Conservation (phyloP, 371 early-diverging fungal species). For the Lichtheimia ramosa region DNA sequence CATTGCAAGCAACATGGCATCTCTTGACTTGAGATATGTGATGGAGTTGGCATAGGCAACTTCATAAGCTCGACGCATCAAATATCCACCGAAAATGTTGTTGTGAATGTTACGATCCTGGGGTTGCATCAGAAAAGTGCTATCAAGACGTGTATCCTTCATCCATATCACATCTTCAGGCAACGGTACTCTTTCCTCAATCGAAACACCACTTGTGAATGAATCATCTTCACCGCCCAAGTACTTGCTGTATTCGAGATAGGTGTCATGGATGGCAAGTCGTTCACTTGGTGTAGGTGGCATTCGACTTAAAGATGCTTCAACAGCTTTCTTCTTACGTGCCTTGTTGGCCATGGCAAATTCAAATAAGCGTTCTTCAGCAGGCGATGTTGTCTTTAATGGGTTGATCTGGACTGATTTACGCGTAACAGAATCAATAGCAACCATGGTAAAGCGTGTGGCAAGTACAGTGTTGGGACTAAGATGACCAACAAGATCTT, state of each 20-base stretch:
- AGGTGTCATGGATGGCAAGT: conserved; percentile 80
- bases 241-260: conserved; percentile 55
- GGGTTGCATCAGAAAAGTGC: conserved; percentile 74
- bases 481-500: conserved; percentile 13
- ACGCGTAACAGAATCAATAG: conserved; percentile 71
- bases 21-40: conserved; percentile 57
- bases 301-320: conserved; percentile 58
- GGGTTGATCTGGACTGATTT: conserved; percentile 78
- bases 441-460: conserved; percentile 93
- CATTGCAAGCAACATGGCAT: conserved; percentile 62
- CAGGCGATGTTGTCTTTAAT: conserved; percentile 65
- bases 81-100: conserved; percentile 89
- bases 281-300: conserved; percentile 91
- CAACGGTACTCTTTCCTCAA: conserved; percentile 12
- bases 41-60: conserved; percentile 78
- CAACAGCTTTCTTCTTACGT: conserved; percentile 59
- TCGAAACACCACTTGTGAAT: not conserved
- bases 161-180: conserved; percentile 70
- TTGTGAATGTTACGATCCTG: conserved; percentile 92
- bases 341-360: conserved; percentile 74
- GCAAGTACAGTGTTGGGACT: conserved; percentile 62
- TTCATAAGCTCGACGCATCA: conserved; percentile 80
- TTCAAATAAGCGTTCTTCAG: conserved; percentile 72
- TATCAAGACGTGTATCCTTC: conserved; percentile 75
- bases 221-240: conserved; percentile 10